Conservation (phyloP, 768 basidiomycete species). For the Suillus spraguei region DNA sequence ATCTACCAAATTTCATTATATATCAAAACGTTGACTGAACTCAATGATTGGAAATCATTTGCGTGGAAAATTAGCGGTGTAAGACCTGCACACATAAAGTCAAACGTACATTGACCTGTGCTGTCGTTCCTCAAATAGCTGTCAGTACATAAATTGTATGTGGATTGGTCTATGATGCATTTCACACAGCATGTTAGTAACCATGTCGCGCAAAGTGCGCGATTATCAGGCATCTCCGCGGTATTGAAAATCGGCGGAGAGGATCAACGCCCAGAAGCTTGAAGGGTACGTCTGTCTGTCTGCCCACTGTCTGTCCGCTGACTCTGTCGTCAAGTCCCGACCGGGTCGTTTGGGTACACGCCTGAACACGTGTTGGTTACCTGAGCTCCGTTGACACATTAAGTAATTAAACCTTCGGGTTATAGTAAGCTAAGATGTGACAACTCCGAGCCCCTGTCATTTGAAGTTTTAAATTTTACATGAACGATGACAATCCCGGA, state of each 20-base stretch:
- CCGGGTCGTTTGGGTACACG: background rate
- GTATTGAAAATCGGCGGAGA: background rate
- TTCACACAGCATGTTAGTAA: background rate
- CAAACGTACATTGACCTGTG: background rate
- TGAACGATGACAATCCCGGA: background rate
- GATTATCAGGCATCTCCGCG: conserved; percentile 1
- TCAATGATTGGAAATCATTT: background rate
- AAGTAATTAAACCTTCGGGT: background rate
- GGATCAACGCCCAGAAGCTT: background rate
- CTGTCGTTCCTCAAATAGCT: background rate
- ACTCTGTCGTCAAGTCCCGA: background rate
- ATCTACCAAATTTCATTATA: background rate
- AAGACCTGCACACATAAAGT: background rate
- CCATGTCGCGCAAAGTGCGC: conserved; percentile 2
- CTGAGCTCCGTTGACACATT: background rate
- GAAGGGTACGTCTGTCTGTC: background rate
- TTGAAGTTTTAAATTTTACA: background rate
- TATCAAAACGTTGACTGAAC: background rate
- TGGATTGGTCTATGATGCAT: background rate
- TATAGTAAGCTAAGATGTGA: background rate
- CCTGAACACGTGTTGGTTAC: background rate
- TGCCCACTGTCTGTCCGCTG: background rate
- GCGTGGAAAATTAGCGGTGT: background rate
- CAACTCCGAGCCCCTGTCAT: background rate
- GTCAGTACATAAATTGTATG: background rate